Evolutionary conservation across 805 yeast species (phyloP), one percentile per base, ranked within the genome.

Genomic region (Ogataea wickerhamii): DNA sequence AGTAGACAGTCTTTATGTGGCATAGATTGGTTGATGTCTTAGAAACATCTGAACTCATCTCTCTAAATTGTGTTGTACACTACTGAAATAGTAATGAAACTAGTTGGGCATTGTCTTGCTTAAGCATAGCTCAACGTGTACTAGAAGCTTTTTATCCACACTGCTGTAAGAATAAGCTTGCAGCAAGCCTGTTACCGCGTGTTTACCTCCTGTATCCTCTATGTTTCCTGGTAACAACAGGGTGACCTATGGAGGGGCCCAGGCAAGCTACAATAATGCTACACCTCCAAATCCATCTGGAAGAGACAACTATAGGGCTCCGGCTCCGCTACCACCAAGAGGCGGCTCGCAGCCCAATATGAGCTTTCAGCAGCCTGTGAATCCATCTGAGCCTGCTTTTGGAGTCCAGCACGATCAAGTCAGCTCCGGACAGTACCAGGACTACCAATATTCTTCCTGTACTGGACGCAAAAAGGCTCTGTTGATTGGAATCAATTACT

Each of bases 401-500:
- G 33, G 31, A 3, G 32, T 48, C 35, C 60, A 53, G 34, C 34
- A 39, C 4, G 52, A 46, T 22, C 52, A 47, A 20, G 41, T 54
- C 25, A 53, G 57, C 51, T 67, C 64, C 14, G 74, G 40, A n/a
- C 41, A 47, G 14, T 36, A 32, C 14, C 60, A 56, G 26, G 40
- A 49, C 13, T 56, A 50, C 35, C 80, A 78, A 54, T 80, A 80
- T 58, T 81, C 91, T 8, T 73, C 76, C 51, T 82, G 89, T 66
- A 64, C 74, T 4, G 94, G 95, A 11, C 68, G 70, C 23, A 73
- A 78, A 44, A 87, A 86, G 61, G 95, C 95, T 2, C 57, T 87
- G 38, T 55, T 85, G 34, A 70, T 87, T 40, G 95, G 95, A 10
- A 80, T 82, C 58, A 87, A 87, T 63, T 87, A 87, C 60, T 67